These are phyloP conservation scores for Infundibulicybe gibba DNA, from an alignment of 768 basidiomycete species.

Conservation along the genomic window DNA sequence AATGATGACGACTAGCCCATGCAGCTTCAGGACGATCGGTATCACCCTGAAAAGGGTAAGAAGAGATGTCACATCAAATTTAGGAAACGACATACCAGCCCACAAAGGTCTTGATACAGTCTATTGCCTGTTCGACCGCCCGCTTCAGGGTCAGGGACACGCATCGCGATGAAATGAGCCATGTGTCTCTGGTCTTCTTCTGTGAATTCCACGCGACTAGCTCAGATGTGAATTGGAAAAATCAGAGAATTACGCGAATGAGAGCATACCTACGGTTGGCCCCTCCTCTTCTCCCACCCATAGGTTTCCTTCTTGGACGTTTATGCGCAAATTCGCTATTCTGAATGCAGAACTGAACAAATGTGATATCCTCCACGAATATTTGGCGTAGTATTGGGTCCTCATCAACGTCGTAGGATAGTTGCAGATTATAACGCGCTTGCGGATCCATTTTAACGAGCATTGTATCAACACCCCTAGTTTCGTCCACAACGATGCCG, in stretches of 20 bases:
- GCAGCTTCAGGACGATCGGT: conserved; percentile 17
- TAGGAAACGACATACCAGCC: conserved; percentile 18
- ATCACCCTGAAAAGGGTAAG: conserved; percentile 9
- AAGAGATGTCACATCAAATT: not conserved
- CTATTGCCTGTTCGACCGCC: conserved; percentile 37
- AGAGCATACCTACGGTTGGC: not conserved
- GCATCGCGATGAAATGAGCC: conserved; percentile 29
- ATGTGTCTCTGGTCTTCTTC: conserved; percentile 33
- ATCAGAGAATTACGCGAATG: too few species aligned
- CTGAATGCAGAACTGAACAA: conserved; percentile 21
- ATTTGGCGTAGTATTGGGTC: conserved; percentile 10
- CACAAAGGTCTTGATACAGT: conserved; percentile 28
- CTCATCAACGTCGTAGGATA: conserved; percentile 11
- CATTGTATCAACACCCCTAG: conserved; percentile 18
- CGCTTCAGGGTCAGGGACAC: conserved; percentile 25
- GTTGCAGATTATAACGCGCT: conserved; percentile 5
- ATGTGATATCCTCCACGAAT: conserved; percentile 21
- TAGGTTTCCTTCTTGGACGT: conserved; percentile 13
- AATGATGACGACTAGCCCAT: conserved; percentile 41
- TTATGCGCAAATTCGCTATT: conserved; percentile 13
- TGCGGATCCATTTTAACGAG: conserved; percentile 10
- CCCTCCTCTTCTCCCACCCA: conserved; percentile 20
- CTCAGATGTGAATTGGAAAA: too few species aligned
- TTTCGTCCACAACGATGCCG: conserved; percentile 16
- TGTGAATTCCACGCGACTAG: conserved; percentile 28